phyloP scores from a whole-genome alignment of 2,329 filamentous ascomycete species.

The Epichloe amarillans region DNA sequence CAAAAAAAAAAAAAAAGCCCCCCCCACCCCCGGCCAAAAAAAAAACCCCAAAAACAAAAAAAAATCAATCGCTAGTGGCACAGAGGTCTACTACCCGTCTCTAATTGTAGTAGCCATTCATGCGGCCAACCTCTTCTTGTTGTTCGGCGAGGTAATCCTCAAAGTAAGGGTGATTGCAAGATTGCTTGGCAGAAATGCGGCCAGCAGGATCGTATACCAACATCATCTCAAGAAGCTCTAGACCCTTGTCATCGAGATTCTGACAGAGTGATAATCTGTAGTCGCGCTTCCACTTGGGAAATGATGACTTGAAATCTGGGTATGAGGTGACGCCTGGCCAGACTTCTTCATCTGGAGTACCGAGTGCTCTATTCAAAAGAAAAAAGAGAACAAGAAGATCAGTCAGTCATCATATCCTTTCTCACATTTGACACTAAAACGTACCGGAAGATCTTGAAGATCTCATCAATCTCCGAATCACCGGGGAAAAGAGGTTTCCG shows the following conservation, averaged over 20 bases:
- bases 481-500: constrained; percentile 85
- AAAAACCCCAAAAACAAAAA: not conserved
- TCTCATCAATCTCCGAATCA: constrained; percentile 52
- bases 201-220: constrained; percentile 79
- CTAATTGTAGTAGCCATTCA: constrained; percentile 26
- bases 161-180: constrained; percentile 77
- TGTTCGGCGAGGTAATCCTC: constrained; percentile 24
- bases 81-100: constrained; percentile 12
- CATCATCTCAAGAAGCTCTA: constrained; percentile 55
- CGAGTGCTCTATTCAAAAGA: constrained; percentile 44
- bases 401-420: not conserved
- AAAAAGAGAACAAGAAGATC: not conserved
- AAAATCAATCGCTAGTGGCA: constrained; percentile 12
- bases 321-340: constrained; percentile 94
- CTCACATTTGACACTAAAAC: constrained; percentile 9
- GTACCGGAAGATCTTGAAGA: constrained; percentile 56
- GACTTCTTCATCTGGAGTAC: constrained; percentile 66
- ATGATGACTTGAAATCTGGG: constrained; percentile 84
- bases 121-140: constrained; percentile 14
- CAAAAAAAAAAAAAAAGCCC: not conserved
- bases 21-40: not conserved
- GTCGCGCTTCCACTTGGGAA: constrained; percentile 80
- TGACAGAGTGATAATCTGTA: constrained; percentile 51
- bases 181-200: constrained; percentile 80
- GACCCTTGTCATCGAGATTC: constrained; percentile 57